Conservation (phyloP, 495 filamentous ascomycete genomes). For the Xylaria cubensis region DNA sequence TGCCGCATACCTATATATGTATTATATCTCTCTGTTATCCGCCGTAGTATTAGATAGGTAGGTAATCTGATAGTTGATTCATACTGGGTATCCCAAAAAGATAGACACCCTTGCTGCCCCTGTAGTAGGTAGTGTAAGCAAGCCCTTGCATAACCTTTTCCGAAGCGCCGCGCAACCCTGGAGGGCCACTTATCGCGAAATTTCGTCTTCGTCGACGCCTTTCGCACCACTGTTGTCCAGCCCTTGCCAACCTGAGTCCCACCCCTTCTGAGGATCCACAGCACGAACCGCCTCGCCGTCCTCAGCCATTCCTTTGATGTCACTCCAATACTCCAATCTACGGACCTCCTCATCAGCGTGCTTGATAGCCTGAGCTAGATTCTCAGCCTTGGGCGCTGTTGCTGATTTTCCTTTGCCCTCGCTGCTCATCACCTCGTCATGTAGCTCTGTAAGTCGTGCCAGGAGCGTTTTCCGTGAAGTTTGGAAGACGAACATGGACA, state of each 20-base stretch:
- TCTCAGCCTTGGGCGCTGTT: slow-evolving; percentile 50
- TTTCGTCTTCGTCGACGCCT: slow-evolving; percentile 29
- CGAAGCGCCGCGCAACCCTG: neutral
- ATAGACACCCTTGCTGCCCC: neutral
- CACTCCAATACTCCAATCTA: slow-evolving; percentile 76
- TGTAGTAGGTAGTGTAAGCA: neutral
- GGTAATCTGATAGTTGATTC: neutral
- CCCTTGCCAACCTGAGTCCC: slow-evolving; percentile 53
- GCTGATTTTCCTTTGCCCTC: slow-evolving; percentile 39
- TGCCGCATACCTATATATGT: neutral
- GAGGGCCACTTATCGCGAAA: slow-evolving; percentile 20
- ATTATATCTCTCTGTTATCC: slow-evolving; percentile 8
- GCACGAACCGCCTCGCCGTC: slow-evolving; percentile 57
- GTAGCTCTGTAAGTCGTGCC: slow-evolving; percentile 64
- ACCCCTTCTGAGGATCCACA: slow-evolving; percentile 51
- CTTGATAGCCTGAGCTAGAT: slow-evolving; percentile 62
- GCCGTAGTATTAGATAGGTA: slow-evolving; percentile 5
- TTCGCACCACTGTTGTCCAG: slow-evolving; percentile 50
- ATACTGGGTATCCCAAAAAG: slow-evolving; percentile 5
- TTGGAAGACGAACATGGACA: slow-evolving; percentile 88
- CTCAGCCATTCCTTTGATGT: slow-evolving; percentile 67
- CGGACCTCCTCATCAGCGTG: slow-evolving; percentile 73
- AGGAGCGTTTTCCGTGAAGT: slow-evolving; percentile 81
- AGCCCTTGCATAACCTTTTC: neutral
- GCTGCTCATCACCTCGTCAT: slow-evolving; percentile 58